Evolutionary conservation across 2,329 filamentous ascomycete genomes (phyloP), one percentile per base, ranked within the genome.

Genomic region (Tolypocladium endophyticum): DNA sequence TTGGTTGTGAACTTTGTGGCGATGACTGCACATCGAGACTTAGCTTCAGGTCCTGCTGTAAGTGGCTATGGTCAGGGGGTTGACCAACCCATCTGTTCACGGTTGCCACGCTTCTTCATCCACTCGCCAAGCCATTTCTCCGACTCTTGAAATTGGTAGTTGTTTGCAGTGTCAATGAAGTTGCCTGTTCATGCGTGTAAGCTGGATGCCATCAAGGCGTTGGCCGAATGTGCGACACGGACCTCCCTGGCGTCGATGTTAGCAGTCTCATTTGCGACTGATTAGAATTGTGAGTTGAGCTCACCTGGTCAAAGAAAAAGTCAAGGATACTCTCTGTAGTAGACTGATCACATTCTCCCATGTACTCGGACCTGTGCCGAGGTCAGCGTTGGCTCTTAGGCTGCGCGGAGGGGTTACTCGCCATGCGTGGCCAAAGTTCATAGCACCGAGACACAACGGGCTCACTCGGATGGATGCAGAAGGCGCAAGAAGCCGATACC

Each of bases 91-190:
- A 90, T 82, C 68, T 88, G 77, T 64, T 89, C 86, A 30, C 88
- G 81, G 61, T 82, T 82, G n/a, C 79, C 77, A 12, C 84, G 80
- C 62, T 79, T 79, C 65, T 79, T 77, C 83, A 88, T 87, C 86
- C 87, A 90, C 64, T 87, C 85, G 41, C 87, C 87, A 60, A 90
- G 75, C 82, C 86, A 87, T 58, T 67, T 71, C 71, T 90, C 87
- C 1, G 82, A 83, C 69, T 88, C 79, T 61, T 76, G 77, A 59
- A 77, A 73, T 65, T 88, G 86, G 72, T 90, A 90, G 70, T 86
- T 86, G 73, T 85, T 87, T 61, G 86, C 68, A 0, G 86, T 89
- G 69, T 90, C 88, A 67, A 90, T 86, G 71, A 90, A 90, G 73
- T 90, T 90, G 30, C 88, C 87, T 60, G 43, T 25, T 25, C 2